Evolutionary conservation across 2,329 filamentous ascomycete genomes (phyloP).

Genomic region (Apiospora saccharicola): DNA sequence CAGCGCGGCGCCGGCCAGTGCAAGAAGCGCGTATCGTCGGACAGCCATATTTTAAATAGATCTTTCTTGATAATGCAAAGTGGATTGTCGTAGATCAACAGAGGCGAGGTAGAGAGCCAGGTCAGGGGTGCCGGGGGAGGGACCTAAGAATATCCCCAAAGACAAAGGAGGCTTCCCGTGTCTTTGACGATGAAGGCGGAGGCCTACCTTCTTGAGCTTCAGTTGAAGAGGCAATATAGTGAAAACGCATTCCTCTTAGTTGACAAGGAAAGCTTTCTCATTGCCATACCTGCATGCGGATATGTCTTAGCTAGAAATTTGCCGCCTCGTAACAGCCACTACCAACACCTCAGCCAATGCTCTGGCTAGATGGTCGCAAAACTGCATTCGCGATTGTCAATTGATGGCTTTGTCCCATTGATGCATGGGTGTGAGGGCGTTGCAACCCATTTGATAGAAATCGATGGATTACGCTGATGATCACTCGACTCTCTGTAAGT

Average conservation of each 20-base stretch:
- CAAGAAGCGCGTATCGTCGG: constrained; percentile 34
- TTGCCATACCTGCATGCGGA: not conserved
- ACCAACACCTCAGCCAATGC: not conserved
- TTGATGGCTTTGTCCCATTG: not conserved
- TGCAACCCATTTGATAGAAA: not conserved
- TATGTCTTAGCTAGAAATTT: not conserved
- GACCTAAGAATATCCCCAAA: constrained; percentile 1
- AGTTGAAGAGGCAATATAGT: not conserved
- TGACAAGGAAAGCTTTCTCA: not conserved
- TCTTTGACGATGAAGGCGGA: constrained; percentile 29
- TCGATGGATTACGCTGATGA: not conserved
- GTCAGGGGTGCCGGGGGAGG: not conserved
- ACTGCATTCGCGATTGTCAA: not conserved
- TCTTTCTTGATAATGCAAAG: constrained; percentile 16
- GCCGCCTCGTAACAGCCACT: not conserved
- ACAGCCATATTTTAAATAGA: constrained; percentile 33
- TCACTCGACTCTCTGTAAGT: not conserved
- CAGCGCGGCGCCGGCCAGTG: constrained; percentile 34
- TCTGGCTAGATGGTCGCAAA: not conserved
- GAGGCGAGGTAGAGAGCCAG: constrained; percentile 14
- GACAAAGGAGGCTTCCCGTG: constrained; percentile 32
- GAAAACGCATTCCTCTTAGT: not conserved
- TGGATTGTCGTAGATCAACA: not conserved
- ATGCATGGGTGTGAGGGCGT: too few species aligned
- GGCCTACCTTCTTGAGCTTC: not conserved